Conservation (phyloP, 208 protist genomes). For the Giardia duodenalis region DNA sequence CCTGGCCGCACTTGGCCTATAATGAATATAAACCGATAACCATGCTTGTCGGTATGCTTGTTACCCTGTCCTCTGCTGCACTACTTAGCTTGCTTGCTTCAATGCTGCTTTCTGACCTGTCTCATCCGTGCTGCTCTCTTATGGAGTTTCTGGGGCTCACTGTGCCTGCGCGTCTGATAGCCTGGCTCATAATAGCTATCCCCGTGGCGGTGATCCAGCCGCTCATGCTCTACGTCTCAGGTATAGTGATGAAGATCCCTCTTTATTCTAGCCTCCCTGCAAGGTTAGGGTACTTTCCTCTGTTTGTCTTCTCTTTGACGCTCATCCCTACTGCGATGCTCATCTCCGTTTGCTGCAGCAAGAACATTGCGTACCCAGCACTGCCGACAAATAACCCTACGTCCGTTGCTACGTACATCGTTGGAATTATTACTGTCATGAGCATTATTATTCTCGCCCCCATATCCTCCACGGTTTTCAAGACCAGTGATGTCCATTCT, state of each 20-base stretch:
- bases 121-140: neutral
- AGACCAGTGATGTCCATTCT: neutral
- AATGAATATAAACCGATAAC: conserved; percentile 11
- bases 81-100: neutral
- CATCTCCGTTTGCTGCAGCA: neutral
- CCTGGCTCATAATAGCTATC: conserved; percentile 4
- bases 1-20: neutral
- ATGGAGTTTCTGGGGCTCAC: neutral
- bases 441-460: conserved; percentile 9
- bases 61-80: neutral
- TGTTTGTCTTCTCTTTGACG: neutral
- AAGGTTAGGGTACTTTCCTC: conserved; percentile 6
- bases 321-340: neutral
- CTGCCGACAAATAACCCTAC: neutral
- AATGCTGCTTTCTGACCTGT: conserved; percentile 1
- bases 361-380: neutral
- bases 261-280: neutral
- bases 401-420: neutral
- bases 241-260: neutral
- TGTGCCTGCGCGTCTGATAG: neutral
- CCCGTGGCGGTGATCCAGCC: neutral
- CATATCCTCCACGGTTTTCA: neutral
- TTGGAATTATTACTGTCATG: neutral
- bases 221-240: neutral
- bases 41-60: conserved; percentile 2